phyloP scores from a whole-genome alignment of 495 filamentous ascomycete species.

The Neurospora sp. region DNA sequence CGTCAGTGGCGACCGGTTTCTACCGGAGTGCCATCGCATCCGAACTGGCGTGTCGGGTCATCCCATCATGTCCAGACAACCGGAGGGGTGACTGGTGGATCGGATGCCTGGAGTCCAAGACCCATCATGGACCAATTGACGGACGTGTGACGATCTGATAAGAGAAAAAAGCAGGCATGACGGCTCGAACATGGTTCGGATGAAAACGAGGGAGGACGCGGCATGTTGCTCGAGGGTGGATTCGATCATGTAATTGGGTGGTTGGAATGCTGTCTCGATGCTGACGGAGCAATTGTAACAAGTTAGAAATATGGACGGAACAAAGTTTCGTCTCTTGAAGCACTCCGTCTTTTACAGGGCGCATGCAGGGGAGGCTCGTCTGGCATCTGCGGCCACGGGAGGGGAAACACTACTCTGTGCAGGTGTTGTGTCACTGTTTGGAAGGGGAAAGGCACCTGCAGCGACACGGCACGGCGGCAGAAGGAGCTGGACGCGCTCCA shows the following conservation, averaged over 20 bases:
- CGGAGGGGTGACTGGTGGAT: not conserved
- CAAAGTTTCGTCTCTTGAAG: not conserved
- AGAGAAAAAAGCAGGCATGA: slow-evolving; percentile 1
- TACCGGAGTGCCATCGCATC: not conserved
- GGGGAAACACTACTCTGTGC: not conserved
- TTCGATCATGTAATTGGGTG: slow-evolving; percentile 6
- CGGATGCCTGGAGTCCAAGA: not conserved
- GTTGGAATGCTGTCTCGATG: slow-evolving; percentile 1
- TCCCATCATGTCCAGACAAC: not conserved
- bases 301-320: not conserved
- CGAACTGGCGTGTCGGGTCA: not conserved
- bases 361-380: not conserved
- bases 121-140: not conserved
- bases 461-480: not conserved
- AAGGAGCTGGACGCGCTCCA: not conserved
- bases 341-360: not conserved
- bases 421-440: slow-evolving; percentile 8
- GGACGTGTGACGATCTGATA: slow-evolving; percentile 5
- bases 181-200: not conserved
- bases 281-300: not conserved
- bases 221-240: not conserved
- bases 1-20: not conserved
- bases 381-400: not conserved
- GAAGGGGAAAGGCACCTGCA: not conserved
- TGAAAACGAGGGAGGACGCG: not conserved